Evolutionary conservation across 805 yeast genomes (phyloP).

Genomic region (Trichomonascus vanleenenianus): DNA sequence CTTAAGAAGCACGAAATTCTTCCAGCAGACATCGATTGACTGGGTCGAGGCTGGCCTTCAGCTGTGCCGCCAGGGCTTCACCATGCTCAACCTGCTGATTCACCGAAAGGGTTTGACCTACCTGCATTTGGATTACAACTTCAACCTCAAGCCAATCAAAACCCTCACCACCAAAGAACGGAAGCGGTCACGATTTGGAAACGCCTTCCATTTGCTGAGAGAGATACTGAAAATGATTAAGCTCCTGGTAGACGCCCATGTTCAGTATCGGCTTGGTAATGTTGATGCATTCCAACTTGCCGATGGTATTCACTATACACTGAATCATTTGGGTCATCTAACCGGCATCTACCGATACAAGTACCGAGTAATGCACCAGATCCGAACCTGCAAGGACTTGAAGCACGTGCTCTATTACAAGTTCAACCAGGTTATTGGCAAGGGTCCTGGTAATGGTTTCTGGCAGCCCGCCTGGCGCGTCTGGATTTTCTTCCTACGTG

Average conservation of each 20-base stretch:
- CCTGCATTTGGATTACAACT: constrained; percentile 89
- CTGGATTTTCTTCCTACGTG: constrained; percentile 89
- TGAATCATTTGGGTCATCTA: constrained; percentile 90
- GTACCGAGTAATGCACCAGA: constrained; percentile 97
- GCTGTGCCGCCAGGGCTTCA: constrained; percentile 86
- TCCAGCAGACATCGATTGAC: constrained; percentile 85
- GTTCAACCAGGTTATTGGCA: constrained; percentile 81
- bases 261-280: constrained; percentile 82
- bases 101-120: constrained; percentile 89
- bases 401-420: constrained; percentile 84
- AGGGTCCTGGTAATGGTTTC: constrained; percentile 98
- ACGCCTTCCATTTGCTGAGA: constrained; percentile 88
- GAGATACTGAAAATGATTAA: constrained; percentile 82
- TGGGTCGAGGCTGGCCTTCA: constrained; percentile 99
- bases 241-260: constrained; percentile 86
- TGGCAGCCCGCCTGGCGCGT: constrained; percentile 99
- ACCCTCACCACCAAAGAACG: constrained; percentile 95
- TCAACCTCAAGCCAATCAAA: constrained; percentile 92
- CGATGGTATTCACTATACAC: constrained; percentile 83
- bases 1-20: constrained; percentile 72
- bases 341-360: constrained; percentile 96
- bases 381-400: constrained; percentile 88
- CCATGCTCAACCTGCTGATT: constrained; percentile 81
- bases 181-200: constrained; percentile 91
- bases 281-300: constrained; percentile 92